A percentile compares a stretch with the other conserved stretches of the same genome.
Evolutionary conservation across 768 basidiomycete species (phyloP).

Genomic region (Hygrocybe coccinea): DNA sequence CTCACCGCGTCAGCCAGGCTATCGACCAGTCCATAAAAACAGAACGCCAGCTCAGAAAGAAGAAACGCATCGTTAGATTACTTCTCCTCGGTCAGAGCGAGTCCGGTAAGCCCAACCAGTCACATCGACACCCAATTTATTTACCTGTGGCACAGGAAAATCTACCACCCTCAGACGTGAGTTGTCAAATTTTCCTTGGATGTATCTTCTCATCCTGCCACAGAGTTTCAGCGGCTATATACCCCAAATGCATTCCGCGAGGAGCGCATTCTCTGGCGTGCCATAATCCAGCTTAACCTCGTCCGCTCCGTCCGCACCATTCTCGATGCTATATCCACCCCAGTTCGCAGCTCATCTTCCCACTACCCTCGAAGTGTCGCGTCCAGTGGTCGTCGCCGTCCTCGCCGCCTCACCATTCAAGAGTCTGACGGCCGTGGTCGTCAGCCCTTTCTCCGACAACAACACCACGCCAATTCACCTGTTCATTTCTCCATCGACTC

Average conservation of each 20-base stretch:
- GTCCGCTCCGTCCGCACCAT: conserved; percentile 73
- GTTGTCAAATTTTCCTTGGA: conserved; percentile 27
- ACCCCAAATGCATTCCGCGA: conserved; percentile 68
- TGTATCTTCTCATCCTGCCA: conserved; percentile 4
- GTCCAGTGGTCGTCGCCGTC: conserved; percentile 32
- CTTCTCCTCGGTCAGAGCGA: conserved; percentile 80
- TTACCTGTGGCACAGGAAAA: conserved; percentile 49
- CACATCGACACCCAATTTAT: not conserved
- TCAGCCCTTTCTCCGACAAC: conserved; percentile 20
- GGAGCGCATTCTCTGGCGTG: conserved; percentile 77
- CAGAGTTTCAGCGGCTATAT: conserved; percentile 75
- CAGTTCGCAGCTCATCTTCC: conserved; percentile 28
- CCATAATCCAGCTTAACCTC: conserved; percentile 78
- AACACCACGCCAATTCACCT: conserved; percentile 7
- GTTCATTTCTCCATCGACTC: conserved; percentile 20
- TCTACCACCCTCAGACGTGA: conserved; percentile 76
- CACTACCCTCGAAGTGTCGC: conserved; percentile 10
- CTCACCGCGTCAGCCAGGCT: conserved; percentile 55
- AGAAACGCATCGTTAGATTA: conserved; percentile 65
- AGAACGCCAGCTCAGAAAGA: conserved; percentile 57
- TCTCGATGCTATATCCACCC: conserved; percentile 45
- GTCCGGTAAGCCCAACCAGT: conserved; percentile 48
- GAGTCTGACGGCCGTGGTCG: conserved; percentile 31
- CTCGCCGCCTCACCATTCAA: conserved; percentile 29
- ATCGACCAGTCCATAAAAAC: conserved; percentile 73